phyloP scores from a whole-genome alignment of 2,329 filamentous ascomycete genomes.

The Penicillium corylophilum region DNA sequence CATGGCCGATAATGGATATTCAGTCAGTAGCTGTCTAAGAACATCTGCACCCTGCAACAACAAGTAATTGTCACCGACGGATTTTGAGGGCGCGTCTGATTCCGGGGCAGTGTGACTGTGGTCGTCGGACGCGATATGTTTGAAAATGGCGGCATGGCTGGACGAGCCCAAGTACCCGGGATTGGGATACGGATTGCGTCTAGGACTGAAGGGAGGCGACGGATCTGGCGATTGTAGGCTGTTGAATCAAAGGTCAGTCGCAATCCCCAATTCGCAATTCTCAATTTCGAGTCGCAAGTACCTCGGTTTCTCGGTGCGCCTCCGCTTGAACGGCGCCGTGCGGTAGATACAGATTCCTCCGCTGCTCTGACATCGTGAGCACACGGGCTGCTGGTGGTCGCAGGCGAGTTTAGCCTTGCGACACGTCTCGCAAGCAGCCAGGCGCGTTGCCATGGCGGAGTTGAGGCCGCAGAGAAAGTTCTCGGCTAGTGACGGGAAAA shows the following conservation, averaged over 20 bases:
- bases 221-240: conserved; percentile 19
- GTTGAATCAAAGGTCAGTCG: neutral
- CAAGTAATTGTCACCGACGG: conserved; percentile 23
- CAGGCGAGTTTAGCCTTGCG: conserved; percentile 26
- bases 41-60: conserved; percentile 27
- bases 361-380: conserved; percentile 18
- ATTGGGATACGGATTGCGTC: conserved; percentile 28
- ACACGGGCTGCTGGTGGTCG: conserved; percentile 24
- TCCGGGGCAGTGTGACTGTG: conserved; percentile 4
- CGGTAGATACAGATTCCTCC: conserved; percentile 28
- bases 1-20: conserved; percentile 22
- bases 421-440: conserved; percentile 26
- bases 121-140: conserved; percentile 26
- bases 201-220: conserved; percentile 20
- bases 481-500: conserved; percentile 19
- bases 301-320: conserved; percentile 21
- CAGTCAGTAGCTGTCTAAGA: conserved; percentile 21
- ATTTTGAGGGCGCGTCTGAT: conserved; percentile 7
- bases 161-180: conserved; percentile 30
- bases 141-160: conserved; percentile 31
- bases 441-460: conserved; percentile 22
- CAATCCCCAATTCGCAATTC: neutral
- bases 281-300: neutral
- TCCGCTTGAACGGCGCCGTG: conserved; percentile 27
- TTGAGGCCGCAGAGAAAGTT: conserved; percentile 8